These are phyloP conservation scores for Candida glucosophila DNA, from an alignment of 1,139 yeast genomes.

Conservation along the genomic window DNA sequence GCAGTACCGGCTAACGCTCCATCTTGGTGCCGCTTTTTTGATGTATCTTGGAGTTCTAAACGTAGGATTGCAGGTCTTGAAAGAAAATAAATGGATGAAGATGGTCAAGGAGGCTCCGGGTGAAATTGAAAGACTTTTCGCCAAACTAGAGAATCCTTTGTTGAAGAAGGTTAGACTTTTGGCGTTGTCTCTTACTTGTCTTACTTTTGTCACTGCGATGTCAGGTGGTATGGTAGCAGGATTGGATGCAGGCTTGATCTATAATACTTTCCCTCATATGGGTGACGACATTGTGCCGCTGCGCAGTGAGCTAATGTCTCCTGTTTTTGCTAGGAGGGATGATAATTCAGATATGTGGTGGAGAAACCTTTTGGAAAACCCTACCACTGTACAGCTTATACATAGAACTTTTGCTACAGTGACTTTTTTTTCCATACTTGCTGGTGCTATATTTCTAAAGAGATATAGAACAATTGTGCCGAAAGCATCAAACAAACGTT, in stretches of 20 bases:
- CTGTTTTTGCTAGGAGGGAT: constrained; percentile 56
- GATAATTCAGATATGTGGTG: constrained; percentile 74
- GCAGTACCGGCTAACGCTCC: constrained; percentile 90
- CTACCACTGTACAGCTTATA: constrained; percentile 87
- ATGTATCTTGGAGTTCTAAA: constrained; percentile 84
- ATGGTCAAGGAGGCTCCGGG: constrained; percentile 43
- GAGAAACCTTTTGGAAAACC: constrained; percentile 93
- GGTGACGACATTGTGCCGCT: constrained; percentile 76
- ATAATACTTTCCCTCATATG: constrained; percentile 96
- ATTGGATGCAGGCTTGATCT: constrained; percentile 92
- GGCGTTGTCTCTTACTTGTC: constrained; percentile 47
- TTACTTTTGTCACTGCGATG: constrained; percentile 86
- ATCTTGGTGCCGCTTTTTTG: constrained; percentile 86
- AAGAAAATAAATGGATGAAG: constrained; percentile 57
- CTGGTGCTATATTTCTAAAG: constrained; percentile 53
- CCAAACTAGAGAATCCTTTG: constrained; percentile 42
- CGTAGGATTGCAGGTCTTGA: constrained; percentile 77
- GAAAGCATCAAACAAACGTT: constrained; percentile 35
- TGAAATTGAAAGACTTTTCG: constrained; percentile 43
- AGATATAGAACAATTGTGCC: constrained; percentile 59
- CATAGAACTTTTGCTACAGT: constrained; percentile 83
- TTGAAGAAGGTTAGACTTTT: constrained; percentile 48
- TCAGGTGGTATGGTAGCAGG: constrained; percentile 98
- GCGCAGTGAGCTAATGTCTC: constrained; percentile 63
- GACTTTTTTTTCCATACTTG: constrained; percentile 67